Evolutionary conservation across 371 early-diverging fungal genomes (phyloP).

Genomic region (Gilbertella persicaria): DNA sequence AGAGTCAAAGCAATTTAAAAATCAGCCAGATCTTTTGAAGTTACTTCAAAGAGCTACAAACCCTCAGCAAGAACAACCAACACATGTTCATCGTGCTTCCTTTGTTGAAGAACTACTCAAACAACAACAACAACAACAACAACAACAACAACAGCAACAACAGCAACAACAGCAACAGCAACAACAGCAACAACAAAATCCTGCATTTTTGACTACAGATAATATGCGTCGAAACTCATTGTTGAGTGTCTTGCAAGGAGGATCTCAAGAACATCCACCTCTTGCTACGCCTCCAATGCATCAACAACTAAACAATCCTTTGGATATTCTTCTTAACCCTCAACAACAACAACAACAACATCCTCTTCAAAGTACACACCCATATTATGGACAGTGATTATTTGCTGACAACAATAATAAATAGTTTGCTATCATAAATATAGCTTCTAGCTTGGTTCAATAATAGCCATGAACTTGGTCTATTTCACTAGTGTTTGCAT

Average conservation of each 20-base stretch:
- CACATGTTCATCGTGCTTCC: constrained; percentile 13
- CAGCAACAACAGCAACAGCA: not conserved
- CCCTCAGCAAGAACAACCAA: not conserved
- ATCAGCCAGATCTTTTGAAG: not conserved
- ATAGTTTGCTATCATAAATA: too few relatives aligned
- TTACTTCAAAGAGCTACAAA: too few relatives aligned
- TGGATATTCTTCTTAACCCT: not conserved
- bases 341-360: not conserved
- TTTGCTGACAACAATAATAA: too few relatives aligned
- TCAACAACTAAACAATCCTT: not conserved
- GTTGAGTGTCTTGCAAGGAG: constrained; percentile 25
- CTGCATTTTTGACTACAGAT: not conserved
- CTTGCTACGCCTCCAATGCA: not conserved
- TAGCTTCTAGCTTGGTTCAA: too few relatives aligned
- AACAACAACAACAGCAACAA: not conserved
- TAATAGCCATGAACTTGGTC: too few relatives aligned
- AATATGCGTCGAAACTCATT: constrained; percentile 28
- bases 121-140: not conserved
- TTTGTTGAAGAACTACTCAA: constrained; percentile 27
- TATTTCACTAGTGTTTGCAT: too few relatives aligned
- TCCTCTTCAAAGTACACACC: not conserved
- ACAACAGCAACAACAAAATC: not conserved
- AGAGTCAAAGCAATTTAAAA: not conserved
- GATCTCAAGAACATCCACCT: not conserved
- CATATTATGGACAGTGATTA: too few relatives aligned